Conservation (phyloP, 163 green algal genomes). For the Volvox carteri region DNA sequence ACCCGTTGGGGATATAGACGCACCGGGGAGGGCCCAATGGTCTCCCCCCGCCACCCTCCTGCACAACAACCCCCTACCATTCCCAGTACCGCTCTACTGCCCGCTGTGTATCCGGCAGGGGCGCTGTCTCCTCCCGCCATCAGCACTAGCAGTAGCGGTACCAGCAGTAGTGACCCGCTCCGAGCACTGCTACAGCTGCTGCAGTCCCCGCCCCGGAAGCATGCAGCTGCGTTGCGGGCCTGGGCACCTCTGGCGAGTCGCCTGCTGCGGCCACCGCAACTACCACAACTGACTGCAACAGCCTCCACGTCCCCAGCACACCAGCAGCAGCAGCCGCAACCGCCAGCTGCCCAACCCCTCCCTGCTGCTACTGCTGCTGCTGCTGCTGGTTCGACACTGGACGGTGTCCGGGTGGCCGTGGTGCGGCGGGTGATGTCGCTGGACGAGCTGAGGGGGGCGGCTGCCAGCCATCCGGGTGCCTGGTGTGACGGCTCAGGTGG, state of each 20-base stretch:
- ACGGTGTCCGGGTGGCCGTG: too few relatives aligned
- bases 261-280: not conserved
- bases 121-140: not conserved
- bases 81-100: not conserved
- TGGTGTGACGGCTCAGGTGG: constrained; percentile 70
- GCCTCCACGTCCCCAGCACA: not conserved
- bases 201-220: constrained; percentile 3
- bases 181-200: not conserved
- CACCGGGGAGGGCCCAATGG: too few relatives aligned
- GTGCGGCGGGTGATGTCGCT: constrained; percentile 24
- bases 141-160: too few relatives aligned
- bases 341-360: too few relatives aligned
- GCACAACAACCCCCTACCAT: too few relatives aligned
- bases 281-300: not conserved
- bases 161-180: not conserved
- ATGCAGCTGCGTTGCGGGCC: constrained; percentile 4
- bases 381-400: too few relatives aligned
- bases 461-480: constrained; percentile 32
- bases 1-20: too few relatives aligned
- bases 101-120: not conserved
- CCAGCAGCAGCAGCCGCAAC: constrained; percentile 2
- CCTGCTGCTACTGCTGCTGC: too few relatives aligned
- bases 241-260: not conserved
- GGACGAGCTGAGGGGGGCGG: constrained; percentile 53
- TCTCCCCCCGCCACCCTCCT: too few relatives aligned